Evolutionary conservation across 768 basidiomycete species (phyloP).

Genomic region (Symmetrospora coprosmae): DNA sequence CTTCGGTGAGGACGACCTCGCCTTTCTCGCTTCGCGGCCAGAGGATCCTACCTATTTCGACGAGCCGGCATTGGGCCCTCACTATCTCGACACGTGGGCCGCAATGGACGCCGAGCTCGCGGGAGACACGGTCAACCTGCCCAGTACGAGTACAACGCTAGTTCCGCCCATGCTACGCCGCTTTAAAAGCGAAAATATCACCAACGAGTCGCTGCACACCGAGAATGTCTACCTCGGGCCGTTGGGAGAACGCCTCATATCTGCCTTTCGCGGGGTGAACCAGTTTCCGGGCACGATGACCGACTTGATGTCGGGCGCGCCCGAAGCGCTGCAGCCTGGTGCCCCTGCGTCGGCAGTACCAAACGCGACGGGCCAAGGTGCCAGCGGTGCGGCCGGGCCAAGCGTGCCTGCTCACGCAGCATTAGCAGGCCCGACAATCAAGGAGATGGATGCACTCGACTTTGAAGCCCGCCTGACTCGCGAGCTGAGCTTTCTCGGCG

Average conservation of each 20-base stretch:
- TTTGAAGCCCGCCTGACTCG: slow-evolving; percentile 40
- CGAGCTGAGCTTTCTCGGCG: slow-evolving; percentile 39
- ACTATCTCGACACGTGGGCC: not conserved
- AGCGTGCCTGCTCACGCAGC: too few species aligned
- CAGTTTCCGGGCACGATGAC: slow-evolving; percentile 28
- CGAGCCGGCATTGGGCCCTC: not conserved
- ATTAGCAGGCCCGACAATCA: slow-evolving; percentile 14
- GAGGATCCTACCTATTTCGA: not conserved
- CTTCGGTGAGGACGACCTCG: slow-evolving; percentile 87
- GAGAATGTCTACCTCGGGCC: slow-evolving; percentile 23
- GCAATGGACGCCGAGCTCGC: slow-evolving; percentile 12
- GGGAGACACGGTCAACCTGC: slow-evolving; percentile 56
- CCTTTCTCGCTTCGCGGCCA: slow-evolving; percentile 73
- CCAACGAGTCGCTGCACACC: slow-evolving; percentile 62
- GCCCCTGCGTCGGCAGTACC: too few species aligned
- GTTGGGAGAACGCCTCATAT: slow-evolving; percentile 12
- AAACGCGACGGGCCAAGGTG: too few species aligned
- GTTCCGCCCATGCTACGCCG: slow-evolving; percentile 25
- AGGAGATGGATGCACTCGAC: slow-evolving; percentile 37
- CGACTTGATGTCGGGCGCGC: slow-evolving; percentile 30
- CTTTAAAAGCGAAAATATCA: slow-evolving; percentile 58
- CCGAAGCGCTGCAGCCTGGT: too few species aligned
- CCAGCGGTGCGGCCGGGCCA: too few species aligned
- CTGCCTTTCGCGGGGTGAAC: slow-evolving; percentile 13
- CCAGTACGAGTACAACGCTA: slow-evolving; percentile 54